phyloP scores from a whole-genome alignment of 257 asterid species.

The Verbascum thapsus region DNA sequence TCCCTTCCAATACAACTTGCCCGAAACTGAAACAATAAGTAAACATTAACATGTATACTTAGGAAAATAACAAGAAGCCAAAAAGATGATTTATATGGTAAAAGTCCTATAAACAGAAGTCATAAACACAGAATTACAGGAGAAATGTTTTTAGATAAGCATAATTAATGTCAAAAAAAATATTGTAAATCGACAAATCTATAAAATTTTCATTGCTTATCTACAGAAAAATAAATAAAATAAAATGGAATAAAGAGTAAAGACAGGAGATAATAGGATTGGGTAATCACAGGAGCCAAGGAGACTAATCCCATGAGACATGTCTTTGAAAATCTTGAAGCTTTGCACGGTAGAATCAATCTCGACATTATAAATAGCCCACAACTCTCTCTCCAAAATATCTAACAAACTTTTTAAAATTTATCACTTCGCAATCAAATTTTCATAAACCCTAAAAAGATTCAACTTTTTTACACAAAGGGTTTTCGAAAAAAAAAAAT shows the following conservation, averaged over 20 bases:
- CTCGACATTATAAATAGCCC: constrained; percentile 69
- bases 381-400: constrained; percentile 38
- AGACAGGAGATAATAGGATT: constrained; percentile 28
- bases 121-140: neutral
- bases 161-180: neutral
- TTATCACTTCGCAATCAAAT: no score
- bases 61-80: constrained; percentile 2
- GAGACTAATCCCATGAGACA: constrained; percentile 87
- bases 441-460: constrained; percentile 16
- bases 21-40: constrained; percentile 44
- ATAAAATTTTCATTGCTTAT: constrained; percentile 7
- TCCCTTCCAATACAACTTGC: constrained; percentile 33
- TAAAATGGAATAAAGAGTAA: neutral
- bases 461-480: neutral
- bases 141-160: neutral
- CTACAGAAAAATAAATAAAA: neutral
- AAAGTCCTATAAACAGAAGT: neutral
- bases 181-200: neutral
- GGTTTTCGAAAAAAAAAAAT: constrained; percentile 4
- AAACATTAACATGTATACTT: neutral
- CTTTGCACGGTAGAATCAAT: constrained; percentile 80
- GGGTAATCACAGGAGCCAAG: constrained; percentile 72
- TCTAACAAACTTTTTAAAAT: no score
- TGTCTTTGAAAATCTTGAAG: constrained; percentile 71
- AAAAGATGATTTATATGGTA: neutral